phyloP scores from a whole-genome alignment of 2,329 filamentous ascomycete species.

The Thielaviopsis ethacetica region DNA sequence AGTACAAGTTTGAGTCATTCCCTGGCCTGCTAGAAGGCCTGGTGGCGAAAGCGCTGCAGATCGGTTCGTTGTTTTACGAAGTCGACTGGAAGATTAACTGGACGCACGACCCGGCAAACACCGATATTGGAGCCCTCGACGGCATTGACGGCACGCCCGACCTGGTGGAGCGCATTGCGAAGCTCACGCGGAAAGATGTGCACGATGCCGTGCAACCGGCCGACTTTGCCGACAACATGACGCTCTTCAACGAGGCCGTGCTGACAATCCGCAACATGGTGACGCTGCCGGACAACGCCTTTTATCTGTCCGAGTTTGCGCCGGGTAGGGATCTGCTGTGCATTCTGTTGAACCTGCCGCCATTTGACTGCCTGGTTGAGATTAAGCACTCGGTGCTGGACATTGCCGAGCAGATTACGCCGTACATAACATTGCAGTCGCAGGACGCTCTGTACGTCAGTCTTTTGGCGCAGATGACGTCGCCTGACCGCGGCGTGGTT shows the following conservation, averaged over 20 bases:
- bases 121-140: conserved; percentile 30
- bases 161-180: conserved; percentile 50
- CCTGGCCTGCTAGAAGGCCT: conserved; percentile 76
- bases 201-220: conserved; percentile 57
- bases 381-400: conserved; percentile 84
- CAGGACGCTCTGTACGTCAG: conserved; percentile 67
- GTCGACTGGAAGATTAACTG: conserved; percentile 70
- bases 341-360: conserved; percentile 64
- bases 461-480: conserved; percentile 47
- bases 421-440: conserved; percentile 55
- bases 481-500: conserved; percentile 65
- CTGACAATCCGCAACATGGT: conserved; percentile 91
- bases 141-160: conserved; percentile 33
- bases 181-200: conserved; percentile 41
- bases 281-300: conserved; percentile 77
- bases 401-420: conserved; percentile 78
- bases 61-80: conserved; percentile 65
- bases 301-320: conserved; percentile 59
- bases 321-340: conserved; percentile 69
- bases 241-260: conserved; percentile 69
- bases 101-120: conserved; percentile 28
- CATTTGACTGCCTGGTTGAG: conserved; percentile 57
- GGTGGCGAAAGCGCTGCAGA: conserved; percentile 66
- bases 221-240: conserved; percentile 52
- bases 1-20: conserved; percentile 89